Base-by-base conservation (phyloP, 164 flowering plant species). In the Aristolochia contorta region DNA sequence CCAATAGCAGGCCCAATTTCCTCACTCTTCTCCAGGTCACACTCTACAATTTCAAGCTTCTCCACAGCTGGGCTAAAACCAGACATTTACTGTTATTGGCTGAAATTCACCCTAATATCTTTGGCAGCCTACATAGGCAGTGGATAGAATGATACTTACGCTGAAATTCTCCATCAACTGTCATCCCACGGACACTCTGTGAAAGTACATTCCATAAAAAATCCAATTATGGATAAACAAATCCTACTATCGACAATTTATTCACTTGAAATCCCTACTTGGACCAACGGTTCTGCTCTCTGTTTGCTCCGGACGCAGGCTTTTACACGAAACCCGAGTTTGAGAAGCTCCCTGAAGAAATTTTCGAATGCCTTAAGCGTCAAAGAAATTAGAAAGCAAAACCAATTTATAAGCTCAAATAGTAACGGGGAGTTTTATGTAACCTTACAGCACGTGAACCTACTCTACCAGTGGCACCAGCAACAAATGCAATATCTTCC, bases 391-490 rank as follows among this genome's bases (percentile, higher is more conserved):
- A 41, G 25, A 23, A 23, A n/a, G 25, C 18, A 50, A 37, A 21
- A 5, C 23, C 21, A 41, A 37, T 21, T 20, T 50, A 19, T 21
- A 23, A 60, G 19, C n/a, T 32, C 27, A 21, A 16, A 27, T 6
- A 15, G n/a, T 41, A 32, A 41, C 45, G 27, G 56, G 55, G 41
- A 56, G 59, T 23, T 49, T 47, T 12, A 50, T 19, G 0, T 27
- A 47, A 93, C 99, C 99, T 93, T 67, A 90, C 91, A 47, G 97
- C 80, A 54, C 99, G 80, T 54, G 96, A 93, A 54, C 97, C 99
- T 65, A 93, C 99, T 84, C 55, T 82, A 49, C 97, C 99, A 37
- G 97, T 87, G 47, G 99, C 91, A 61, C 99, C 97, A 12, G 99
- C 99, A 68, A 93, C 97, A 79, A 88, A 93, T 55, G 73, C 95